Evolutionary conservation across 768 basidiomycete genomes (phyloP).

Genomic region (Boletus pseudo-olivaceus): DNA sequence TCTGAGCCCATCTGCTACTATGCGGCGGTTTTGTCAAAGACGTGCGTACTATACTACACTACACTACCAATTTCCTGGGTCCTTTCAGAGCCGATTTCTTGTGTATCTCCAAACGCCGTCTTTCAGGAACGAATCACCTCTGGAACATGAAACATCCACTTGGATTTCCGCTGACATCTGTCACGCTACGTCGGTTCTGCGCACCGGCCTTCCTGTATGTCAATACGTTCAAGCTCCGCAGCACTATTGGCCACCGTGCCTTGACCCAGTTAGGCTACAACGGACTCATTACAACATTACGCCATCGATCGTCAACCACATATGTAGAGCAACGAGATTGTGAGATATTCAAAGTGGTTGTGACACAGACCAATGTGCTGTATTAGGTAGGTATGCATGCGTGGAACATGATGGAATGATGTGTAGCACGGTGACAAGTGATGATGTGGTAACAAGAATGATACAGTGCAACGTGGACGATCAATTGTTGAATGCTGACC

Average conservation of each 20-base stretch:
- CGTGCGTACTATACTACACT: not conserved
- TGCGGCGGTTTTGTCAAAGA: not conserved
- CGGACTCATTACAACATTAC: not conserved
- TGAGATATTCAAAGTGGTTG: slow-evolving; percentile 11
- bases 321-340: slow-evolving; percentile 8
- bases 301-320: slow-evolving; percentile 17
- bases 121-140: not conserved
- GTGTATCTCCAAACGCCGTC: not conserved
- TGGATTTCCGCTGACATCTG: slow-evolving; percentile 6
- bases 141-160: slow-evolving; percentile 11
- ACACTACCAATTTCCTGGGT: not conserved
- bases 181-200: not conserved
- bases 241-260: not conserved
- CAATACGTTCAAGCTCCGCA: slow-evolving; percentile 6
- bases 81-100: not conserved
- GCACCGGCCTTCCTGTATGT: not conserved
- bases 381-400: slow-evolving; percentile 23
- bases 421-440: slow-evolving; percentile 14
- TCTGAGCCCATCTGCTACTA: too few species aligned
- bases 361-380: slow-evolving; percentile 13
- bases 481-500: slow-evolving; percentile 2
- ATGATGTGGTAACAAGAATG: slow-evolving; percentile 20
- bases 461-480: slow-evolving; percentile 18
- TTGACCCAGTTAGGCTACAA: not conserved
- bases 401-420: slow-evolving; percentile 19